Evolutionary conservation across 305 asterid genomes (phyloP).

Genomic region (Caryopteris hybrid): DNA sequence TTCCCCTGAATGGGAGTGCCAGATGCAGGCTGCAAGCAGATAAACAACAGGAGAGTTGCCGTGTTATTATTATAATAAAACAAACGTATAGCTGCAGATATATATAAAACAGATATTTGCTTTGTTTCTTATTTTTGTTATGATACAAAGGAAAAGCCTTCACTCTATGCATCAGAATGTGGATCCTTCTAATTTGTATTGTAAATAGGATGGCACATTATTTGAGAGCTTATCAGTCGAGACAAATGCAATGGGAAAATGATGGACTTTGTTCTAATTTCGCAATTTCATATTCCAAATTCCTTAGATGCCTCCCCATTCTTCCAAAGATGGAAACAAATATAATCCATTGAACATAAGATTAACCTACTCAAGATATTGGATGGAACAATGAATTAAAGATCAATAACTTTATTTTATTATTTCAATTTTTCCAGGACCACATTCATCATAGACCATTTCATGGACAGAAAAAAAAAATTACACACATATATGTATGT

Average conservation of each 20-base stretch:
- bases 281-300: not conserved
- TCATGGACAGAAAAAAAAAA: not conserved
- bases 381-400: too few relatives aligned
- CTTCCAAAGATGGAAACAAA: not conserved
- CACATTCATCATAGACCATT: not conserved
- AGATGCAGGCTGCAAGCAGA: constrained; percentile 53
- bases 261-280: not conserved
- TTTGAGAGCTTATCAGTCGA: not conserved
- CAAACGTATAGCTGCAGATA: not conserved
- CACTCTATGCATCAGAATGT: not conserved
- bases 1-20: constrained; percentile 56
- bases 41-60: not conserved
- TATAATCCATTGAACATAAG: not conserved
- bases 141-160: too few relatives aligned
- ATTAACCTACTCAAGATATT: not conserved
- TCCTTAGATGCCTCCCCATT: not conserved
- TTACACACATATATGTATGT: too few relatives aligned
- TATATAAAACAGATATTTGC: too few relatives aligned
- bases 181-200: not conserved
- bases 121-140: too few relatives aligned
- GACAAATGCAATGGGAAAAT: not conserved
- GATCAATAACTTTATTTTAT: too few relatives aligned
- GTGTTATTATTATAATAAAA: not conserved
- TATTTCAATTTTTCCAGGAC: not conserved
- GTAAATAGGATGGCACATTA: not conserved